phyloP scores from a whole-genome alignment of 306 rosid species.

The Luffa acutangula region DNA sequence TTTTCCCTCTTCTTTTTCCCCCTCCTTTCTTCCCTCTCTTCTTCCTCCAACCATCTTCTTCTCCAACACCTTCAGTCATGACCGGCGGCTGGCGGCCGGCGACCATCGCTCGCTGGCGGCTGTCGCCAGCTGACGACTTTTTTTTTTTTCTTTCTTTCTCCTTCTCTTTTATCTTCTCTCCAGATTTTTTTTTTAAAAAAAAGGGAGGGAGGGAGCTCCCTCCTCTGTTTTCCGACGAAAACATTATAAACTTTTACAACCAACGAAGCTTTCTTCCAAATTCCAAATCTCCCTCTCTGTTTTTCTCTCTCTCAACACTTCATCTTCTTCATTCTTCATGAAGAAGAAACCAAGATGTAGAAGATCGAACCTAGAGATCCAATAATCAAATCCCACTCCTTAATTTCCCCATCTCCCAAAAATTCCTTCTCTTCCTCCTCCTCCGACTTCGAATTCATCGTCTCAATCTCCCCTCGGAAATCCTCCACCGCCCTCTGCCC shows the following conservation, averaged over 20 bases:
- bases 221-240: too few species aligned
- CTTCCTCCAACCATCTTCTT: too few species aligned
- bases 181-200: too few species aligned
- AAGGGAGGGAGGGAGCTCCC: too few species aligned
- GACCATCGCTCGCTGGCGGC: too few species aligned
- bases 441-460: constrained; percentile 50
- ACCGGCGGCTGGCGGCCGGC: too few species aligned
- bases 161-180: too few species aligned
- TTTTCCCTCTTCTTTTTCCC: too few species aligned
- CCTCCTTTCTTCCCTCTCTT: too few species aligned
- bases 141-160: too few species aligned
- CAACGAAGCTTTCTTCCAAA: not conserved
- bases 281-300: not conserved
- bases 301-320: not conserved
- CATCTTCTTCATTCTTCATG: not conserved
- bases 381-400: constrained; percentile 18
- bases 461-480: constrained; percentile 48
- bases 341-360: constrained; percentile 16
- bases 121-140: too few species aligned
- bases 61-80: too few species aligned
- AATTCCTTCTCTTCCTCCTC: constrained; percentile 42
- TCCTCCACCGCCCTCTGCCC: constrained; percentile 37
- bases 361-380: constrained; percentile 9
- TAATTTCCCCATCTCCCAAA: constrained; percentile 35
- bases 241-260: not conserved